These are phyloP conservation scores for Trichopus zeylanicus DNA, from an alignment of 116 monocot genomes.

Conservation along the genomic window DNA sequence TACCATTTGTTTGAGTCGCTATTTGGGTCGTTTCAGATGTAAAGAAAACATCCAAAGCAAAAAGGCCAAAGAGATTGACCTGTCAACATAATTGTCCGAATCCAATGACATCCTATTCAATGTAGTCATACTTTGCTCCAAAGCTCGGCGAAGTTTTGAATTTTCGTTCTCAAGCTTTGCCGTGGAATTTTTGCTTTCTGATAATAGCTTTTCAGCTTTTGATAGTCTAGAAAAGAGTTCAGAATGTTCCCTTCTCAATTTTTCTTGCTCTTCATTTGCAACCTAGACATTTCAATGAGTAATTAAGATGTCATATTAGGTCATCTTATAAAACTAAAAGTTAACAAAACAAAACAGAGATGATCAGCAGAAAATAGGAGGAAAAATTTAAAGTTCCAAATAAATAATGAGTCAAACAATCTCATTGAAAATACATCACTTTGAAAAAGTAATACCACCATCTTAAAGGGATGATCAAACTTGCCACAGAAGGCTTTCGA, in stretches of 20 bases:
- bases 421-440: too few relatives aligned
- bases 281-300: conserved; percentile 20
- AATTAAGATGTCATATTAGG: not conserved
- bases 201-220: conserved; percentile 57
- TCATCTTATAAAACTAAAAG: not conserved
- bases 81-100: conserved; percentile 94
- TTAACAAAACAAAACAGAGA: not conserved
- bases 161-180: conserved; percentile 92
- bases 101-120: conserved; percentile 95
- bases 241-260: conserved; percentile 54
- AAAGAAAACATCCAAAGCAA: not conserved
- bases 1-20: too few relatives aligned
- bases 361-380: too few relatives aligned
- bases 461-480: too few relatives aligned
- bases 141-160: conserved; percentile 70
- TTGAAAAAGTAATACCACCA: too few relatives aligned
- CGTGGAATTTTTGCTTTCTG: conserved; percentile 55
- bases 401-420: not conserved
- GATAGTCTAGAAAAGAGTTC: conserved; percentile 40
- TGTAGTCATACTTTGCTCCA: conserved; percentile 88
- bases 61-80: conserved; percentile 27
- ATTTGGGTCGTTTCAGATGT: too few relatives aligned
- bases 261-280: conserved; percentile 59
- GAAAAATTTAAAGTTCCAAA: not conserved
- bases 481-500: too few relatives aligned